Evolutionary conservation across 2,329 filamentous ascomycete species (phyloP), one percentile per base, ranked within the genome.

Genomic region (Beauveria medogensis): DNA sequence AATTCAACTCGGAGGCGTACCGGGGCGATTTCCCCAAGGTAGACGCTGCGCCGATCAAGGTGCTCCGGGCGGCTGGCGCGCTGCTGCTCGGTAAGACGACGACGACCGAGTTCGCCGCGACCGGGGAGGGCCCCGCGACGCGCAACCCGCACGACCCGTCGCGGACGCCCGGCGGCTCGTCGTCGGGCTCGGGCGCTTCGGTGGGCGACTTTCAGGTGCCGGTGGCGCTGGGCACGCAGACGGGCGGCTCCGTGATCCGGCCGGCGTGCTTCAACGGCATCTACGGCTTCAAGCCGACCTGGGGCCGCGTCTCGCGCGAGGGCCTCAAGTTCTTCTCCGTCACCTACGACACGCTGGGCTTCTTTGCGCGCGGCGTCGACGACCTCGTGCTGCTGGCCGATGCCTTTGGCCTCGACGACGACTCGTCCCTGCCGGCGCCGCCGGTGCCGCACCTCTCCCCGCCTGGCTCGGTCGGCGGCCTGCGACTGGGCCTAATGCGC

Each of bases 111-210:
- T 88, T 89, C 65, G 83, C 85, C 0, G 79, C 82, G 2, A 83
- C 78, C 0, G 77, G 75, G 1, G 70, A 75, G 16, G 84, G 84
- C 0, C 76, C 80, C 1, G 76, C 75, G 55, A 85, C 84, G 1
- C 68, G 71, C 3, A 90, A 90, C 67, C 84, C 86, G 0, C 90
- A 91, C 65, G 85, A 90, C 68, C 69, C 74, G 2, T 78, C 77
- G 0, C 80, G 88, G 5, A 89, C 86, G 0, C 86, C 87, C 0
- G 87, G 87, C 1, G 87, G 87, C 51, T 89, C 86, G 0, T 88
- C 85, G 0, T 84, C 85, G 0, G 87, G 87, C 0, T 88, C 86
- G 0, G 87, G 78, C 0, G 85, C 86, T 0, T 85, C 84, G 0
- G 85, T 90, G 0, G 86, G 75, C 7, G 87, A 89, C 64, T 80